phyloP scores from a whole-genome alignment of 2,329 filamentous ascomycete species.

The Colletotrichum sp. region DNA sequence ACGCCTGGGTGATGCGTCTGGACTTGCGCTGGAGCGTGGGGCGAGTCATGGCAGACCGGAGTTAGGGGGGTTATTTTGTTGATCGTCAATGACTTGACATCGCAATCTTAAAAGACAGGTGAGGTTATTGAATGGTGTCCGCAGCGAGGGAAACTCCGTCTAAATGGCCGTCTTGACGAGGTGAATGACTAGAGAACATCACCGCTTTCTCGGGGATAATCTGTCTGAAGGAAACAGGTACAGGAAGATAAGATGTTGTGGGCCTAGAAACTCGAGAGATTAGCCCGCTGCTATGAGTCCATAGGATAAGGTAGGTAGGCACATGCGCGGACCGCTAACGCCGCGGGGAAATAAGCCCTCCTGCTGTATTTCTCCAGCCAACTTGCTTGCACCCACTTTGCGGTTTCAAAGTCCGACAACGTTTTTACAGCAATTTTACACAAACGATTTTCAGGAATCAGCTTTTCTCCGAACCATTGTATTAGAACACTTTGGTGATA shows the following conservation, averaged over 20 bases:
- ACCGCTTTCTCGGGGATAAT: background rate
- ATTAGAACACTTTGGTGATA: background rate
- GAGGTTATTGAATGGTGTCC: accelerated
- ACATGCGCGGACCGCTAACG: background rate
- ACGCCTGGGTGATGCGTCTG: background rate
- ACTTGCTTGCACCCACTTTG: background rate
- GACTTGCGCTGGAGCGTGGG: background rate
- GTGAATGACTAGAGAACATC: background rate
- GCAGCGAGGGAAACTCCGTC: background rate
- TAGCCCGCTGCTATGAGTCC: background rate
- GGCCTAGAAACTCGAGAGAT: background rate
- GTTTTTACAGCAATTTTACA: background rate
- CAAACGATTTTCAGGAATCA: background rate
- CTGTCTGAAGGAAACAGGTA: background rate
- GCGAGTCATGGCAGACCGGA: background rate
- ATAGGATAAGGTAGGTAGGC: too few species aligned
- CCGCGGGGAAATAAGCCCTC: background rate
- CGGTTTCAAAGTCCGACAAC: too few species aligned
- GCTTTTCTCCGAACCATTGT: too few species aligned
- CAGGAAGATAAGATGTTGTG: background rate
- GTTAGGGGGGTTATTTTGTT: background rate
- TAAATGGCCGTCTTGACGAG: background rate
- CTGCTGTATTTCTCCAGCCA: background rate
- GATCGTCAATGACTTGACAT: background rate
- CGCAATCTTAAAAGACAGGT: background rate